Evolutionary conservation across 306 rosid species (phyloP).

Genomic region (Dalbergia cultrata): DNA sequence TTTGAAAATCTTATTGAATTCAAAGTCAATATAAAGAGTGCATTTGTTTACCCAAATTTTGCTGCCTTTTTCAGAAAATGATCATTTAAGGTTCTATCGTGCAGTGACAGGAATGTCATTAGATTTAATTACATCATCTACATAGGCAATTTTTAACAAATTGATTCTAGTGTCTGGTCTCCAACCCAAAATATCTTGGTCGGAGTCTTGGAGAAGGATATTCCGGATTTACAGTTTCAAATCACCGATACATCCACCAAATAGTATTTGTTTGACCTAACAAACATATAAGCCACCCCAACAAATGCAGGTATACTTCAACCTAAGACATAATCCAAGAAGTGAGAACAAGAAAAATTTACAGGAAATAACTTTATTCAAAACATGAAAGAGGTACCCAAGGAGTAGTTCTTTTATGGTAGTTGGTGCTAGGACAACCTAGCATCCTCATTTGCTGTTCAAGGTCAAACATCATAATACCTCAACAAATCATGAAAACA

Average conservation of each 20-base stretch:
- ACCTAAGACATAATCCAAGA: not conserved
- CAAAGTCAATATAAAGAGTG: slow-evolving; percentile 28
- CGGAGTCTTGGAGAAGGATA: not conserved
- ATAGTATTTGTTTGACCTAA: not conserved
- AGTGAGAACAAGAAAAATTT: slow-evolving; percentile 1
- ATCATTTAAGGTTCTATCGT: slow-evolving; percentile 1
- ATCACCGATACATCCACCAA: slow-evolving; percentile 17
- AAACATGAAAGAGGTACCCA: not conserved
- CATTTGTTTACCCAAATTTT: slow-evolving; percentile 27
- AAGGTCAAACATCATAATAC: slow-evolving; percentile 22
- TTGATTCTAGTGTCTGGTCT: slow-evolving; percentile 15
- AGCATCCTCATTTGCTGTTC: slow-evolving; percentile 19
- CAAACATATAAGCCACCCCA: slow-evolving; percentile 1
- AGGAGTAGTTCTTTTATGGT: not conserved
- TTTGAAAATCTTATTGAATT: slow-evolving; percentile 34
- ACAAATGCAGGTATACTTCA: slow-evolving; percentile 13
- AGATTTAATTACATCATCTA: slow-evolving; percentile 21
- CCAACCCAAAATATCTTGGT: not conserved
- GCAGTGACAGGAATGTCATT: not conserved
- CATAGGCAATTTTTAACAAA: not conserved
- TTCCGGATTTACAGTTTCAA: slow-evolving; percentile 31
- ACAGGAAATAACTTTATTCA: slow-evolving; percentile 30
- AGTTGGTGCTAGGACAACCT: slow-evolving; percentile 20
- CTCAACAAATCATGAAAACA: not conserved
- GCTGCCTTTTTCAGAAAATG: not conserved